Evolutionary conservation across 768 basidiomycete genomes (phyloP).

Genomic region (Lentinula detonsa): DNA sequence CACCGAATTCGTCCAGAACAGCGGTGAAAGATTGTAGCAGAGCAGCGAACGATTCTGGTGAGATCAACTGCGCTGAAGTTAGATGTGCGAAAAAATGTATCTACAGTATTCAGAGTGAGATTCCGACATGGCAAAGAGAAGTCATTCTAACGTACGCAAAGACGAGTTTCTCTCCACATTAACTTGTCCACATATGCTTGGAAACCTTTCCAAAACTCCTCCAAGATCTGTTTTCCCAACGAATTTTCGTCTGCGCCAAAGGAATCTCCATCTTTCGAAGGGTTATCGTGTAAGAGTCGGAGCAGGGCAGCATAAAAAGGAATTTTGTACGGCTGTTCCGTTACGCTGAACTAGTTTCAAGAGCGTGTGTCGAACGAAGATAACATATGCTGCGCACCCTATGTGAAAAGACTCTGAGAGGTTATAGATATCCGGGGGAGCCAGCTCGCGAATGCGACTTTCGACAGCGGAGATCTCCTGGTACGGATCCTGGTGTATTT

Average conservation of each 20-base stretch:
- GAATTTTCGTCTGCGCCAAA: conserved; percentile 31
- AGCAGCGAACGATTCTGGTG: conserved; percentile 70
- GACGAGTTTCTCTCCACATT: conserved; percentile 85
- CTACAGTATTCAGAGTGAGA: conserved; percentile 31
- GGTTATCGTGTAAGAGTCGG: conserved; percentile 53
- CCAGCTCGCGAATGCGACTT: conserved; percentile 55
- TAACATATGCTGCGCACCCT: conserved; percentile 38
- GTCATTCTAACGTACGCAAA: conserved; percentile 56
- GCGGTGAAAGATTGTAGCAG: conserved; percentile 80
- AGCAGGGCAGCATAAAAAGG: conserved; percentile 84
- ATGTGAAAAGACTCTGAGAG: conserved; percentile 73
- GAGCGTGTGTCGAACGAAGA: conserved; percentile 6
- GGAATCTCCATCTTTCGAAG: conserved; percentile 24
- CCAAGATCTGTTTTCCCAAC: conserved; percentile 66
- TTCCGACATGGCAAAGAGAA: neutral
- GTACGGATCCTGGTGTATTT: conserved; percentile 46
- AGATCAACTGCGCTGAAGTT: conserved; percentile 68
- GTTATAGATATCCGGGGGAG: conserved; percentile 51
- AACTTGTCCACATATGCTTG: conserved; percentile 83
- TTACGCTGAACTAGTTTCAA: conserved; percentile 44
- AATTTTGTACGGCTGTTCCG: conserved; percentile 92
- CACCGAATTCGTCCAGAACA: conserved; percentile 86
- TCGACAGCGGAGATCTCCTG: conserved; percentile 68
- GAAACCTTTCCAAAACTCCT: conserved; percentile 91
- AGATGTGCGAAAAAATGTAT: conserved; percentile 92